phyloP scores from a whole-genome alignment of 2,329 filamentous ascomycete species.

The Ceratocystis lukuohia region DNA sequence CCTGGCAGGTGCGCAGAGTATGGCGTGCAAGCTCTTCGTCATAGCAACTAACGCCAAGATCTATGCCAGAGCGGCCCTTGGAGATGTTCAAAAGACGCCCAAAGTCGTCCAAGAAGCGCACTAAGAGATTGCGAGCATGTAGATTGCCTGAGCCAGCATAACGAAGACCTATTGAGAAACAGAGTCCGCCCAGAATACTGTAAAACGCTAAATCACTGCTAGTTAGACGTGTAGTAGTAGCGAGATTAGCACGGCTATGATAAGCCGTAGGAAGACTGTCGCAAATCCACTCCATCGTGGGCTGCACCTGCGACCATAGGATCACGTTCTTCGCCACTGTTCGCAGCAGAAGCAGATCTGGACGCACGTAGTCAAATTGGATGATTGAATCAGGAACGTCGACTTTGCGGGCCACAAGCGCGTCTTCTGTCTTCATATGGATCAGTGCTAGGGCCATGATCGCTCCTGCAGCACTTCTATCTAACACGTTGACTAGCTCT shows the following conservation, averaged over 20 bases:
- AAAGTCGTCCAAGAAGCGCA: conserved; percentile 77
- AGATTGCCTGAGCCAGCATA: conserved; percentile 60
- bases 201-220: conserved; percentile 84
- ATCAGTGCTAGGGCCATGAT: conserved; percentile 82
- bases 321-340: conserved; percentile 85
- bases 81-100: conserved; percentile 58
- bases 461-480: conserved; percentile 85
- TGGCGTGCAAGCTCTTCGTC: conserved; percentile 73
- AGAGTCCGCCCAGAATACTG: conserved; percentile 79
- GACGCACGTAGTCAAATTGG: conserved; percentile 90
- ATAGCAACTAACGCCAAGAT: conserved; percentile 39
- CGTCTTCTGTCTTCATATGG: conserved; percentile 93
- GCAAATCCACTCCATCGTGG: conserved; percentile 61
- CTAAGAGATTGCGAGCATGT: conserved; percentile 63
- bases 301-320: conserved; percentile 74
- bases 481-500: conserved; percentile 80
- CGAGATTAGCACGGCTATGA: conserved; percentile 41
- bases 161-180: conserved; percentile 63
- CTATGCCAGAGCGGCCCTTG: conserved; percentile 24
- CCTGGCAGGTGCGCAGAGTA: conserved; percentile 81
- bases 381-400: conserved; percentile 81
- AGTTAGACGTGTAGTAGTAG: conserved; percentile 37
- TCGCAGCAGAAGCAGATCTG: conserved; percentile 79
- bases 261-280: conserved; percentile 60
- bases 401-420: conserved; percentile 75